phyloP scores from a whole-genome alignment of 1,139 yeast genomes.

The Pichia sp. region DNA sequence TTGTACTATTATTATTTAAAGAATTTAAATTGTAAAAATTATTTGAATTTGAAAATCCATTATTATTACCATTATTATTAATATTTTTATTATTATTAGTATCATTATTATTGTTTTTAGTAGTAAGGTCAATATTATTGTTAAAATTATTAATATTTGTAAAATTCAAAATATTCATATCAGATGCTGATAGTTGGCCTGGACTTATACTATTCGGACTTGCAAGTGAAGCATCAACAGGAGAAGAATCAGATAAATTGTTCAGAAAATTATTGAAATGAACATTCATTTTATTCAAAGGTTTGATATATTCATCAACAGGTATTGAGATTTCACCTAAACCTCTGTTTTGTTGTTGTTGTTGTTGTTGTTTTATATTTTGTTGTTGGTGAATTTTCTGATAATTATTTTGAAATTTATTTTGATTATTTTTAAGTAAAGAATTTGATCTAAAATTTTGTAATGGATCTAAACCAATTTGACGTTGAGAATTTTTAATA shows the following conservation, averaged over 20 bases:
- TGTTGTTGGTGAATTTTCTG: conserved; percentile 4
- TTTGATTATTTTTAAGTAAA: not conserved
- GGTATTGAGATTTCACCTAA: conserved; percentile 43
- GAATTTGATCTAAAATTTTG: conserved; percentile 26
- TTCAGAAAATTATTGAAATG: conserved; percentile 29
- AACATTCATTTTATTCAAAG: conserved; percentile 29
- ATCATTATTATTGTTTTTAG: not conserved
- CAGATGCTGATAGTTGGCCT: conserved; percentile 3
- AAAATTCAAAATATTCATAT: not conserved
- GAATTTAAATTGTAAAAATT: not conserved
- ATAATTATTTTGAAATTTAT: conserved; percentile 2
- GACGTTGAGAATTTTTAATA: conserved; percentile 12
- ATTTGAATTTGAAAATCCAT: not conserved
- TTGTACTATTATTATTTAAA: not conserved
- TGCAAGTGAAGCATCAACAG: conserved; percentile 1
- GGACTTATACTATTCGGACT: conserved; percentile 12
- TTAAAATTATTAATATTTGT: not conserved
- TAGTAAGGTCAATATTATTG: not conserved
- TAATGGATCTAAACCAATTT: conserved; percentile 29
- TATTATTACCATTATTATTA: not conserved
- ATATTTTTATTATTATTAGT: not conserved
- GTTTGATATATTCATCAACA: conserved; percentile 37
- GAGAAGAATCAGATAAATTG: conserved; percentile 17
- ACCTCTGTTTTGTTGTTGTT: conserved; percentile 21
- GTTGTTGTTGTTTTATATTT: conserved; percentile 8